Evolutionary conservation across 371 early-diverging fungal genomes (phyloP).

Genomic region (Mortierella polycephala): DNA sequence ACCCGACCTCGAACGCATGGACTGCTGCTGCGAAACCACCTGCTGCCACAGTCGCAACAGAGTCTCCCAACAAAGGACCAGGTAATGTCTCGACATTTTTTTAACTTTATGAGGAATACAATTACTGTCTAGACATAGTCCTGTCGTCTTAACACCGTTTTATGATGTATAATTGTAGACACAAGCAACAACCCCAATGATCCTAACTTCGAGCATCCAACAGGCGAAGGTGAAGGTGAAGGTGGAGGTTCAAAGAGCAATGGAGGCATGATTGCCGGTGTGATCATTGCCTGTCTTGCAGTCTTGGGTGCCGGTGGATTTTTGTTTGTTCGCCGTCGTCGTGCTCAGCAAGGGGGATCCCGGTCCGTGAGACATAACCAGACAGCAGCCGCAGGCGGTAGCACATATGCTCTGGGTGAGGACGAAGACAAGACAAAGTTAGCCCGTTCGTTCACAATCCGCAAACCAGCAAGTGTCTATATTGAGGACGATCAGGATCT

Average conservation of each 20-base stretch:
- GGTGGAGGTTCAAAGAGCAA: not conserved
- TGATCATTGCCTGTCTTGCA: not conserved
- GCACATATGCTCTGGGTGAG: conserved; percentile 9
- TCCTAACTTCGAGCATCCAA: conserved; percentile 26
- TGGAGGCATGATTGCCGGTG: conserved; percentile 18
- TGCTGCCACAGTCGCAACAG: not conserved
- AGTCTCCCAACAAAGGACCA: conserved; percentile 23
- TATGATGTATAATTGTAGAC: not conserved
- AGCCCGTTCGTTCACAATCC: conserved; percentile 47
- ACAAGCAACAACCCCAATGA: conserved; percentile 19
- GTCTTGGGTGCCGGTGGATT: conserved; percentile 10
- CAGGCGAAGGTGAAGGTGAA: not conserved
- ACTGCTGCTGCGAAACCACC: not conserved
- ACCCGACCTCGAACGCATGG: conserved; percentile 10
- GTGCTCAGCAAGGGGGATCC: not conserved
- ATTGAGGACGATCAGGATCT: conserved; percentile 25
- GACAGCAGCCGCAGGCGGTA: not conserved
- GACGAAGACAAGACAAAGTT: conserved; percentile 27
- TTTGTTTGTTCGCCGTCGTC: conserved; percentile 11
- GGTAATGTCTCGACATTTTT: conserved; percentile 12
- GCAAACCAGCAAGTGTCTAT: conserved; percentile 25
- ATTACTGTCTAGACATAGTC: no score
- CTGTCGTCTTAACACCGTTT: not conserved
- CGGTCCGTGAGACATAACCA: not conserved
- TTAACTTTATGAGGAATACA: no score